Base-by-base conservation (phyloP, 768 basidiomycete species). In the Gymnopilus junonius region DNA sequence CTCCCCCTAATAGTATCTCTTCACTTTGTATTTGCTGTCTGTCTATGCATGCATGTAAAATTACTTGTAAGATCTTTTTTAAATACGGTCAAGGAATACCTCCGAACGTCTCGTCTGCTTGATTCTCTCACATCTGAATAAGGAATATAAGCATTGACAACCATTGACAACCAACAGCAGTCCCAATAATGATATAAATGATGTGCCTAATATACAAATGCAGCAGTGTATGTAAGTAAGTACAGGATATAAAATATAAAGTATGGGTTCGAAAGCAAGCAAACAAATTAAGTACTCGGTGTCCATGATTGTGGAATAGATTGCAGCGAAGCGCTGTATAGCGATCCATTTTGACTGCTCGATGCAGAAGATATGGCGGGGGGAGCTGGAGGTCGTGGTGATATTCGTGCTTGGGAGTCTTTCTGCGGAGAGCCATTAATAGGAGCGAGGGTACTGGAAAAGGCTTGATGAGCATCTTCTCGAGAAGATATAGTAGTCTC, bases 341-440 rank as follows among this genome's bases (percentile, higher is more conserved):
- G 64, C 23, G 78, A 78, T n/a, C 77, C 77, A 64, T 77, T 80
- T 56, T 74, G 72, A 65, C 76, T 77, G 59, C 74, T 75, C 40
- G 78, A 71, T 21, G 74, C 73, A 34, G 75, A 74, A 21, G 73
- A 70, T 20, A 73, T 69, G 35, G 73, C 65, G 29, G 76, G 71
- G 34, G 73, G 68, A 31, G 71, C 55, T 15, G 73, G 72, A n/a
- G 74, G 74, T 40, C 71, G 74, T 31, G 76, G 73, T 31, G 74
- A 70, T 65, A 70, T 64, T 32, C 67, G 70, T 45, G 62, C 39
- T 51, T 67, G 73, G 20, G 72, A 43, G 51, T 76, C 74, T 65
- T 81, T 81, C 25, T 70, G 64, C 17, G 80, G 80, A 15, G 80
- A 80, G 34, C 71, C 72, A 53, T 76, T 77, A 31, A 69, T 66